Percentiles rank a stretch among this genome's conserved stretches.
These are phyloP conservation scores for Phyllosticta citriasiana DNA, from an alignment of 2,329 filamentous ascomycete genomes.

Conservation along the genomic window DNA sequence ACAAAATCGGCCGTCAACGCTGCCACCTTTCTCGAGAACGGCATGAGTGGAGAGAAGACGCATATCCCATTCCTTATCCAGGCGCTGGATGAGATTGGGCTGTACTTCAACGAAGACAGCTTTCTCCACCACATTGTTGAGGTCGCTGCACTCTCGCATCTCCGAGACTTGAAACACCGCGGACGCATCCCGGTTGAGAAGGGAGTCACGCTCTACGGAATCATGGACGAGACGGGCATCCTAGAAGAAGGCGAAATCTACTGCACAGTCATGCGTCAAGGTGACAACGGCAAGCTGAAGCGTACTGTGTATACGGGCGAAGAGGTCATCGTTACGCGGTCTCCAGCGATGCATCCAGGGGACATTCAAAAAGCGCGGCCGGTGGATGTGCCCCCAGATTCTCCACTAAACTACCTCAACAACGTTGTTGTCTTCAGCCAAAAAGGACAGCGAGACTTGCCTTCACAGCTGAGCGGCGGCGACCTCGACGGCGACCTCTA, in stretches of 20 bases:
- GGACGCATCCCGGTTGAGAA: slow-evolving; percentile 61
- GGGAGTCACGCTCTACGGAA: slow-evolving; percentile 68
- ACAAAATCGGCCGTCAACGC: slow-evolving; percentile 52
- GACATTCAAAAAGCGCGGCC: slow-evolving; percentile 62
- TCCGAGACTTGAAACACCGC: slow-evolving; percentile 69
- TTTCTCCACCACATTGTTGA: slow-evolving; percentile 67
- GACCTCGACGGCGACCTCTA: slow-evolving; percentile 79
- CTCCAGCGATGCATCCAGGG: slow-evolving; percentile 71
- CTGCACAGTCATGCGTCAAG: slow-evolving; percentile 44
- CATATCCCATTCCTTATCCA: slow-evolving; percentile 53
- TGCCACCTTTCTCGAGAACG: slow-evolving; percentile 52
- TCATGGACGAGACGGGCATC: slow-evolving; percentile 71
- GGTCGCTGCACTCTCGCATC: slow-evolving; percentile 56
- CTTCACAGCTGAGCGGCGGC: slow-evolving; percentile 68
- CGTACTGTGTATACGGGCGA: slow-evolving; percentile 17
- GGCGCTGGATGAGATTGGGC: slow-evolving; percentile 44
- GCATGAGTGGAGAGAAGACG: slow-evolving; percentile 51
- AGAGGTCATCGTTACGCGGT: slow-evolving; percentile 59
- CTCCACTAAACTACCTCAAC: slow-evolving; percentile 50
- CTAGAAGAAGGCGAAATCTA: slow-evolving; percentile 60
- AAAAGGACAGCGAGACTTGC: slow-evolving; percentile 60
- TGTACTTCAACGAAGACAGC: slow-evolving; percentile 56
- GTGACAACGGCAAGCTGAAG: slow-evolving; percentile 15
- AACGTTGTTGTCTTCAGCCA: slow-evolving; percentile 77
- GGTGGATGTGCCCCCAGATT: slow-evolving; percentile 46